Conservation (phyloP, 352 stramenopile species). For the Globisporangium abappressorium region DNA sequence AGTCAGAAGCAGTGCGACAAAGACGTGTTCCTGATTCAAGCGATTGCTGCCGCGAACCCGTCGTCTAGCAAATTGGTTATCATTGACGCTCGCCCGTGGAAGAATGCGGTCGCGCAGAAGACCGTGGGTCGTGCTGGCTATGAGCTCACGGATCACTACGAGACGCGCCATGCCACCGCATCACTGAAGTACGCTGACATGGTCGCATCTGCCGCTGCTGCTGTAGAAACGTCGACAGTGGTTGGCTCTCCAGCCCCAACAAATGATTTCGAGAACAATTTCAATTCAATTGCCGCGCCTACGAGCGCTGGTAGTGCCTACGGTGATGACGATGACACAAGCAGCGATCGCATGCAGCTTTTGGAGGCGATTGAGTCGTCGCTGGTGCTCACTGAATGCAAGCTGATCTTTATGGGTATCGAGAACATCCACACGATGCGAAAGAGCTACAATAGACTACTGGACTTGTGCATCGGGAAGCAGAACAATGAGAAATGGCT, state of each 20-base stretch:
- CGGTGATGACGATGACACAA: conserved; percentile 24
- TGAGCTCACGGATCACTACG: conserved; percentile 85
- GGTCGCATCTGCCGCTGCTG: conserved; percentile 30
- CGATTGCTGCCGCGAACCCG: conserved; percentile 70
- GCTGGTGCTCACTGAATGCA: conserved; percentile 75
- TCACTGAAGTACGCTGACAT: conserved; percentile 69
- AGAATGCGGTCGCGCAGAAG: conserved; percentile 90
- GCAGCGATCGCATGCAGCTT: conserved; percentile 21
- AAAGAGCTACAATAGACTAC: conserved; percentile 76
- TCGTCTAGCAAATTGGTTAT: conserved; percentile 85
- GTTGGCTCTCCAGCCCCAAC: conserved; percentile 17
- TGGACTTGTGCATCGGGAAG: conserved; percentile 62
- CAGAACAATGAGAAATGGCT: conserved; percentile 77
- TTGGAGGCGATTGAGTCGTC: conserved; percentile 47
- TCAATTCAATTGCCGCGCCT: conserved; percentile 10
- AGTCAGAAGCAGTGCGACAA: conserved; percentile 81
- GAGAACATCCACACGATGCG: conserved; percentile 93
- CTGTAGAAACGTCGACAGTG: conserved; percentile 20
- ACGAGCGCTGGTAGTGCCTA: conserved; percentile 15
- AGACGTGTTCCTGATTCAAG: conserved; percentile 82
- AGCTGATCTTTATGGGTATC: conserved; percentile 89
- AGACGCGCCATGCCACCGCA: conserved; percentile 57
- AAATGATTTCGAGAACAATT: conserved; percentile 5
- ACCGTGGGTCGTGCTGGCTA: conserved; percentile 86
- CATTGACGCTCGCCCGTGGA: conserved; percentile 87